A percentile compares a stretch with the other conserved stretches of the same genome.
phyloP scores from a whole-genome alignment of 192 early-diverging fungal species.

The Backusella circina region DNA sequence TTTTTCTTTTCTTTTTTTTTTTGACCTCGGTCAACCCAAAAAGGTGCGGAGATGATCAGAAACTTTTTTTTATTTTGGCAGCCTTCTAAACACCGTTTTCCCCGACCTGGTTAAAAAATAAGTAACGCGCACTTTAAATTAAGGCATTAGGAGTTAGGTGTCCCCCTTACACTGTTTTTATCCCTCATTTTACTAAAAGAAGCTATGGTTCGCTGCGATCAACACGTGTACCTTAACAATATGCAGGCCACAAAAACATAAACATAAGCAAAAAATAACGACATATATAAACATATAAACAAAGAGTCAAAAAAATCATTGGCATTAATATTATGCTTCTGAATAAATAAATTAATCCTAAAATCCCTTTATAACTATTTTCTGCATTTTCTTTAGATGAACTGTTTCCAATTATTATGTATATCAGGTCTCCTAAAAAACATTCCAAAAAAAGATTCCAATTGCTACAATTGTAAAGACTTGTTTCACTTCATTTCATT shows the following conservation, averaged over 20 bases:
- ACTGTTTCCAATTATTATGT: neutral
- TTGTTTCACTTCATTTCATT: neutral
- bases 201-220: neutral
- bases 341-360: neutral
- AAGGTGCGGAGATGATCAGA: neutral
- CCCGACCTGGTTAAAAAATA: constrained; percentile 1
- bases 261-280: neutral
- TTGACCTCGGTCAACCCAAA: neutral
- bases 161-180: neutral
- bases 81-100: neutral
- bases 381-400: neutral
- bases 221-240: neutral
- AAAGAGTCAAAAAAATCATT: neutral
- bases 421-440: neutral
- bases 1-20: neutral
- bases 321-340: neutral
- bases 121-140: constrained; percentile 1
- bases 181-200: neutral
- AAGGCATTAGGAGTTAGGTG: neutral
- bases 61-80: neutral
- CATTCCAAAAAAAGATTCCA: neutral
- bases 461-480: neutral
- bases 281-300: neutral
- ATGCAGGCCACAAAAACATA: neutral
- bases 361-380: neutral